These are phyloP conservation scores for Avena sativa DNA, from an alignment of 176 grass and related monocot species.

Conservation along the genomic window DNA sequence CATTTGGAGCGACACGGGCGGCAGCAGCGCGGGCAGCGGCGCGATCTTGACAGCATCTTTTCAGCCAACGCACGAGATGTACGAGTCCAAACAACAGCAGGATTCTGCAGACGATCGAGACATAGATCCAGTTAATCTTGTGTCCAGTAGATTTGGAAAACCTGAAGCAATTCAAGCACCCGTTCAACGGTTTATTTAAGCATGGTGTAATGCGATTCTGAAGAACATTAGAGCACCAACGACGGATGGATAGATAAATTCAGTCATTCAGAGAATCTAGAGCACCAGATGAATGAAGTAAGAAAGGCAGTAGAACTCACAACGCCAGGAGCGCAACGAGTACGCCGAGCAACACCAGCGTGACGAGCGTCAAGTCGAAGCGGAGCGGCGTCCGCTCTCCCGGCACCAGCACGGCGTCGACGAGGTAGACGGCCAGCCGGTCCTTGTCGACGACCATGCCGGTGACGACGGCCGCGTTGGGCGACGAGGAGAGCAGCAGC, in stretches of 20 bases:
- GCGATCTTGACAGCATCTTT: not conserved
- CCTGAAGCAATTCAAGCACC: not conserved
- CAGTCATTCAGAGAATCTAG: not conserved
- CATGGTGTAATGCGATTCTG: not conserved
- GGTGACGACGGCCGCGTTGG: not conserved
- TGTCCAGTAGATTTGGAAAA: not conserved
- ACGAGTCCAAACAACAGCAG: not conserved
- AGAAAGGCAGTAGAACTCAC: conserved; percentile 3
- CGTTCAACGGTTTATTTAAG: not conserved
- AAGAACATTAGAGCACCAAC: no score
- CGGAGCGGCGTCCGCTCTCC: not conserved
- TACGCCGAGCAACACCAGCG: not conserved
- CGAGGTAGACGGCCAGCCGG: conserved; percentile 36
- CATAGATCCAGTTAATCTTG: not conserved
- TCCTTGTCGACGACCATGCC: conserved; percentile 28
- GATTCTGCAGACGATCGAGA: not conserved
- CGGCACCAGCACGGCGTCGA: conserved; percentile 48
- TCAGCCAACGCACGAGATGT: not conserved
- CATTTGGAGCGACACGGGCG: conserved; percentile 17
- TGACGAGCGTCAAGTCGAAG: not conserved
- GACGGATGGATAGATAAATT: not conserved
- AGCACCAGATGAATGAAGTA: not conserved
- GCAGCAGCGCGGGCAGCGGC: not conserved
- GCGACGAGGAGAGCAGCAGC: not conserved
- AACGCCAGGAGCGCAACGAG: not conserved